A percentile compares a stretch with the other conserved stretches of the same genome.
phyloP scores from a whole-genome alignment of 2,329 filamentous ascomycete species.

The Cordyceps javanica region DNA sequence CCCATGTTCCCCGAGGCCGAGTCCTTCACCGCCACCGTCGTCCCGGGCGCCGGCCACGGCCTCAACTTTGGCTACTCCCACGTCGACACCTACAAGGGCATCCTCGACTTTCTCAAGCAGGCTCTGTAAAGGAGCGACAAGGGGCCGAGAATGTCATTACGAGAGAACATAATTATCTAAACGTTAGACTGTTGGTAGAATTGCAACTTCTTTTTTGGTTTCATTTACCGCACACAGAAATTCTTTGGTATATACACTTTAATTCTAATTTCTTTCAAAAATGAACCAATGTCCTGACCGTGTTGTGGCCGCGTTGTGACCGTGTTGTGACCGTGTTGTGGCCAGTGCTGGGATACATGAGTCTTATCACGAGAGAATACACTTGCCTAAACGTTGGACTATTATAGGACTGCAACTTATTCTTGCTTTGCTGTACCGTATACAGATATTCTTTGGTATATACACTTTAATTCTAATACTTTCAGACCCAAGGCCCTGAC shows the following conservation, averaged over 20 bases:
- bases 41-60: conserved; percentile 45
- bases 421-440: background rate
- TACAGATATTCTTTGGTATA: background rate
- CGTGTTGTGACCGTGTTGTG: too few species aligned
- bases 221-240: background rate
- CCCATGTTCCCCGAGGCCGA: conserved; percentile 38
- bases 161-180: background rate
- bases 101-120: conserved; percentile 31
- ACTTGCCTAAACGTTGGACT: background rate
- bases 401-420: background rate
- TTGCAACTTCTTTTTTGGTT: background rate
- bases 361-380: background rate
- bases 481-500: too few species aligned
- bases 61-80: conserved; percentile 41
- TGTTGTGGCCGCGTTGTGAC: too few species aligned
- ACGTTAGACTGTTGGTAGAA: background rate
- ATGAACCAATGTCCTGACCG: too few species aligned
- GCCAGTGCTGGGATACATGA: too few species aligned
- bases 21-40: conserved; percentile 46
- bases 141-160: background rate
- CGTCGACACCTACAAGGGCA: conserved; percentile 27
- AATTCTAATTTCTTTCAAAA: too few species aligned
- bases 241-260: conserved; percentile 3
- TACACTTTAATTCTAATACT: conserved; percentile 9
- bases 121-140: conserved; percentile 10